phyloP scores from a whole-genome alignment of 495 filamentous ascomycete species.

The Pseudoneurospora amorphoporcata region DNA sequence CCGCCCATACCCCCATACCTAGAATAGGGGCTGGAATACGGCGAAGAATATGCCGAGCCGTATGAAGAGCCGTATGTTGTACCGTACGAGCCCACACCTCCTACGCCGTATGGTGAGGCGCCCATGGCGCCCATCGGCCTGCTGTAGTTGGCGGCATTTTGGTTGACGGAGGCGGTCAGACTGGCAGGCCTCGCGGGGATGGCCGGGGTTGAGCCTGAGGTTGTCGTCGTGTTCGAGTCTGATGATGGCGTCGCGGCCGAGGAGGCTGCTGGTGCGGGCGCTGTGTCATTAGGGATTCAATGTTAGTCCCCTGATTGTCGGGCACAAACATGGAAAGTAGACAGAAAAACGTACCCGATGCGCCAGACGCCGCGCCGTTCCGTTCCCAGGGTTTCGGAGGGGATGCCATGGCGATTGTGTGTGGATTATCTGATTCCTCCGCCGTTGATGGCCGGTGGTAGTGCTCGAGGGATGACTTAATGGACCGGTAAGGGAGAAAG shows the following conservation, averaged over 20 bases:
- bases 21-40: slow-evolving; percentile 39
- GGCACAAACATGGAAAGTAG: slow-evolving; percentile 4
- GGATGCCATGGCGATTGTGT: slow-evolving; percentile 43
- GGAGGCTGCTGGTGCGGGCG: neutral
- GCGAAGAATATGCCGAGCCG: slow-evolving; percentile 35
- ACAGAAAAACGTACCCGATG: slow-evolving; percentile 34
- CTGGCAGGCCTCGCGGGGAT: slow-evolving; percentile 71
- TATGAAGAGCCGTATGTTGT: slow-evolving; percentile 8
- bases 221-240: slow-evolving; percentile 18
- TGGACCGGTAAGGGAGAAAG: neutral
- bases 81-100: slow-evolving; percentile 32
- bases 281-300: neutral
- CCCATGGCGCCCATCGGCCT: slow-evolving; percentile 19
- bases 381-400: slow-evolving; percentile 97
- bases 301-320: neutral
- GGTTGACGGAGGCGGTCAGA: slow-evolving; percentile 67
- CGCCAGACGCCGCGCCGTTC: slow-evolving; percentile 49
- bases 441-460: neutral
- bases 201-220: slow-evolving; percentile 48
- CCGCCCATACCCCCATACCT: slow-evolving; percentile 37
- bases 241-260: neutral
- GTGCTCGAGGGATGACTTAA: neutral
- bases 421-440: neutral
- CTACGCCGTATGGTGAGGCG: slow-evolving; percentile 44
- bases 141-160: slow-evolving; percentile 73